Evolutionary conservation across 805 yeast genomes (phyloP).

Genomic region (Saccharomyces eubayanus): DNA sequence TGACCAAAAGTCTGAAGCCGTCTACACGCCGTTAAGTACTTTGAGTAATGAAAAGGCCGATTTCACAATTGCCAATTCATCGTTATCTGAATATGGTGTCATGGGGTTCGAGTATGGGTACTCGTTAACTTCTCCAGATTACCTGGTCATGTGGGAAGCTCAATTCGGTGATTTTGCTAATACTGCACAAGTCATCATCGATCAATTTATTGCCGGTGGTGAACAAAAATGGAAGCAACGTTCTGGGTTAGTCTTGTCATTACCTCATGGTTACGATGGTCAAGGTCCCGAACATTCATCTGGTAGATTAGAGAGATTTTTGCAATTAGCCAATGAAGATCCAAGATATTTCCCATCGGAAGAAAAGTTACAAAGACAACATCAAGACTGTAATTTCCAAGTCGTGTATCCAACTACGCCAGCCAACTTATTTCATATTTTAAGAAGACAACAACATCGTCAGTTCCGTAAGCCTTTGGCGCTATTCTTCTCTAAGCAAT

Average conservation of each 20-base stretch:
- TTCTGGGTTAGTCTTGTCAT: conserved; percentile 86
- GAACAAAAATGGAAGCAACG: conserved; percentile 99
- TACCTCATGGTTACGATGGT: conserved; percentile 99
- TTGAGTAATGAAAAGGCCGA: conserved; percentile 75
- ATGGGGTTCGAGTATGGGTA: conserved; percentile 99
- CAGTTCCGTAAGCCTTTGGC: conserved; percentile 92
- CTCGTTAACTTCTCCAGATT: conserved; percentile 94
- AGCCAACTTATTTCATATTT: conserved; percentile 87
- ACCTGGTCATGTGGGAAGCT: conserved; percentile 97
- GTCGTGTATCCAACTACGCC: conserved; percentile 98
- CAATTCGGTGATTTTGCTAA: conserved; percentile 99
- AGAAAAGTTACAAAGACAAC: conserved; percentile 89
- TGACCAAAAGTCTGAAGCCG: conserved; percentile 80
- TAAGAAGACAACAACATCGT: conserved; percentile 99
- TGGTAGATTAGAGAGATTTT: conserved; percentile 93
- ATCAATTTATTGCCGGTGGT: conserved; percentile 93
- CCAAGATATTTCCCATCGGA: conserved; percentile 86
- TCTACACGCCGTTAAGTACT: conserved; percentile 79
- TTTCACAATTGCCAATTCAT: conserved; percentile 85
- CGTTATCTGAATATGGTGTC: conserved; percentile 96
- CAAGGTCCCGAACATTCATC: conserved; percentile 99
- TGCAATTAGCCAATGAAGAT: conserved; percentile 93
- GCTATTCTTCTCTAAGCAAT: conserved; percentile 82
- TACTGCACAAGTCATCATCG: conserved; percentile 96
- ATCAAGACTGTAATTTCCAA: conserved; percentile 97